Base-by-base conservation (phyloP, 768 basidiomycete genomes). In the Collybia mongolica region DNA sequence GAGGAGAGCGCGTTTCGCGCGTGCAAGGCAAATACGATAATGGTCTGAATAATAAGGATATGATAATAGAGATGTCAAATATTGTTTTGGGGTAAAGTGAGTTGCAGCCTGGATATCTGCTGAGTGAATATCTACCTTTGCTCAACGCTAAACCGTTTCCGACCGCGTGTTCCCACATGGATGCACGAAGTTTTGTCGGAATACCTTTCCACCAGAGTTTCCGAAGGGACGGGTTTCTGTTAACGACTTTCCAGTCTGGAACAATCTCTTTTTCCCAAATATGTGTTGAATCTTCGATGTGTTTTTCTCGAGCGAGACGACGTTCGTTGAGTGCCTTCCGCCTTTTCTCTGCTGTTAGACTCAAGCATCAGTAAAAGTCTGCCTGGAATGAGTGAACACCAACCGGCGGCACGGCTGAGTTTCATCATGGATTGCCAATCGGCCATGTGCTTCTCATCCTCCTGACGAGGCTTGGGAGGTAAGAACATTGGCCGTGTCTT, bases 361-460 rank as follows among this genome's bases (percentile, higher is more conserved):
- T 26, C 17, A 18, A 11, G 22, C 11, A 9, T 47, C 9, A 47
- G 46, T 7, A 47, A 39, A 7, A n/a, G 9, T 8, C 1, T 17
- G 11, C 22, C 24, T 26, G 23, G 35, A 9, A 26, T 19, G 5
- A 32, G 5, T 8, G 7, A 44, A 8, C 8, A 68, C 77, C 63
- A 52, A 92, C 92, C 90, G 55, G 85, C 80, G 15, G 68, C 66
- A 46, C 87, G 83, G 69, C 89, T 92, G 39, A 74, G 82, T 55
- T 82, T 84, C 86, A 93, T 91, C 91, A 96, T 96, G 28, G 76
- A 68, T 60, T 91, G 81, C 88, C 93, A 94, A 62, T 88, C 88
- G 3, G 84, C 81, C 62, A 92, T 73, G 68, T 96, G 93, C 57
- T 86, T 94, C 42, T 75, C 67, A 61, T 95, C 93, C 66, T 96